Conservation (phyloP, 306 rosid genomes). For the Acacia acuminata region DNA sequence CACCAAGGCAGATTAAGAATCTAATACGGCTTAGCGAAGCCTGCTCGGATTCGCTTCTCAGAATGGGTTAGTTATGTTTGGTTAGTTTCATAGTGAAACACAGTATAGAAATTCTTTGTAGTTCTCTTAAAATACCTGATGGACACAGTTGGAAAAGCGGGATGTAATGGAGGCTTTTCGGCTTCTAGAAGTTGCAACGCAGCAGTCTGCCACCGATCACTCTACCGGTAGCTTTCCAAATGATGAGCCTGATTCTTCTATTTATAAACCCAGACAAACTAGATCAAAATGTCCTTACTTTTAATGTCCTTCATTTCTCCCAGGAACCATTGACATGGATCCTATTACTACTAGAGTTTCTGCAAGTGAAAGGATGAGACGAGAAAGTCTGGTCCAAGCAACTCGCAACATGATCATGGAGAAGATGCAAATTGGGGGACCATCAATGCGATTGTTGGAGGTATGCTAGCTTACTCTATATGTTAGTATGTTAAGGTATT, state of each 20-base stretch:
- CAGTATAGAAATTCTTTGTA: no score
- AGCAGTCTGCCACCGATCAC: no score
- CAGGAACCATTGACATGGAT: constrained; percentile 98
- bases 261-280: constrained; percentile 13
- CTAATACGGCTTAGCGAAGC: constrained; percentile 96
- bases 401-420: constrained; percentile 83
- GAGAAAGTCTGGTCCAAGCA: constrained; percentile 64
- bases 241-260: no score
- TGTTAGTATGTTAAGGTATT: not conserved
- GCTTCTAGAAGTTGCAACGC: no score
- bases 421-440: constrained; percentile 88
- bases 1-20: constrained; percentile 97
- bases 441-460: constrained; percentile 85
- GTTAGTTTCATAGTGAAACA: no score
- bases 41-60: constrained; percentile 92
- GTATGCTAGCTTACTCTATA: constrained; percentile 40
- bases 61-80: no score
- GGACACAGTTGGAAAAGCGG: no score
- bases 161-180: no score
- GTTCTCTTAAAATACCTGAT: no score
- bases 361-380: constrained; percentile 89
- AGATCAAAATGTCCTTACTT: constrained; percentile 6
- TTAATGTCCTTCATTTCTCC: constrained; percentile 12
- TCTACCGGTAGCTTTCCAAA: no score
- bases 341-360: constrained; percentile 95